Conservation (phyloP, 495 filamentous ascomycete genomes). For the Cudoniella acicularis region DNA sequence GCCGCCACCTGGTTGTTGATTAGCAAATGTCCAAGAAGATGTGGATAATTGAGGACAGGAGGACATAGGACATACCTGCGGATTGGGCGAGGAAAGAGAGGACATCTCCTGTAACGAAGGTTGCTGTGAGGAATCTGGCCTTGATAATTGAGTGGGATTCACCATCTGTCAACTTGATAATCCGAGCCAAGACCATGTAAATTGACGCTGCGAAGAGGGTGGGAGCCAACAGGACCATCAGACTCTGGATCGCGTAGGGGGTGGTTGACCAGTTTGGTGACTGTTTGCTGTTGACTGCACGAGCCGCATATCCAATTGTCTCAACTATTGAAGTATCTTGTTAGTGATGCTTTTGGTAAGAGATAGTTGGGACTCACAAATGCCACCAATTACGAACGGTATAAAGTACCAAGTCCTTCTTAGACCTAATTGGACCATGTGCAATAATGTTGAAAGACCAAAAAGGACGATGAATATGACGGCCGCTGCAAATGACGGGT, state of each 20-base stretch:
- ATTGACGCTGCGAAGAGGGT: conserved; percentile 51
- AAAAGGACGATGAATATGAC: conserved; percentile 51
- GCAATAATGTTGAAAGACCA: conserved; percentile 37
- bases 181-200: conserved; percentile 49
- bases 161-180: conserved; percentile 40
- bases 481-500: conserved; percentile 46
- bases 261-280: conserved; percentile 27
- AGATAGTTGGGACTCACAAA: conserved; percentile 53
- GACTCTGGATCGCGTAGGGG: conserved; percentile 45
- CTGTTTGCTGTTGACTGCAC: conserved; percentile 35
- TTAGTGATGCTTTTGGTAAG: not conserved
- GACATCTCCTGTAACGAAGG: conserved; percentile 44
- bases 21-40: not conserved
- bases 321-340: conserved; percentile 33
- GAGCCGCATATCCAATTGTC: conserved; percentile 42
- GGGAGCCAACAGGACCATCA: conserved; percentile 45
- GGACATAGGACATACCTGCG: conserved; percentile 20
- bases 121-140: conserved; percentile 35
- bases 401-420: conserved; percentile 58
- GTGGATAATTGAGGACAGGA: not conserved
- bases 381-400: conserved; percentile 52
- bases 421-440: conserved; percentile 44
- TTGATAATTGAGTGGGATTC: conserved; percentile 37
- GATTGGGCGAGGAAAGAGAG: conserved; percentile 39
- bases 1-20: too few relatives aligned